These are phyloP conservation scores for Theileria luwenshuni DNA, from an alignment of 169 alveolate species.

Conservation along the genomic window DNA sequence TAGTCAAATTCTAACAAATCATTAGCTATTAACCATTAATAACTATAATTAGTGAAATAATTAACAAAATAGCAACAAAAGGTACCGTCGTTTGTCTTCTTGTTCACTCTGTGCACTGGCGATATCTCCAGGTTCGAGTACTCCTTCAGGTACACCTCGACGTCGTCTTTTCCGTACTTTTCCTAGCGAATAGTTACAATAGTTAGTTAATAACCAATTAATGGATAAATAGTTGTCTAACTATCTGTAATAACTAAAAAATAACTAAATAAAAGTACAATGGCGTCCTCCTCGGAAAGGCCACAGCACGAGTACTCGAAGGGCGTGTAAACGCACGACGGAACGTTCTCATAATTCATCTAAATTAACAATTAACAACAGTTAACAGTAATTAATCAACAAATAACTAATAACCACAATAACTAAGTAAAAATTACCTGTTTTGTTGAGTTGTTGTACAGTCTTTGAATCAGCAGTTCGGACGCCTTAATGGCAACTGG, in stretches of 20 bases:
- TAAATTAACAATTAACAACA: slow-evolving; percentile 20
- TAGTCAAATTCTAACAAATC: slow-evolving; percentile 49
- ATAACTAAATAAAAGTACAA: not conserved
- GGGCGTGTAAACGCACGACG: slow-evolving; percentile 98
- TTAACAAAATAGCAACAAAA: not conserved
- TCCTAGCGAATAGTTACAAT: slow-evolving; percentile 13
- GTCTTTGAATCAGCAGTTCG: slow-evolving; percentile 91
- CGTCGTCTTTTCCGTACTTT: slow-evolving; percentile 75
- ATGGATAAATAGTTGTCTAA: not conserved
- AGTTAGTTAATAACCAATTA: too few species aligned
- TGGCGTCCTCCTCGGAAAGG: slow-evolving; percentile 93
- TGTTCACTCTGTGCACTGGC: slow-evolving; percentile 69
- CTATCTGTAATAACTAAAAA: not conserved
- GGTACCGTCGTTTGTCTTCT: slow-evolving; percentile 30
- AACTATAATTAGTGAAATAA: not conserved
- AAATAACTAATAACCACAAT: not conserved
- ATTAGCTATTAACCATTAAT: slow-evolving; percentile 63
- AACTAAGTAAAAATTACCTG: slow-evolving; percentile 29
- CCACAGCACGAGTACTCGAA: slow-evolving; percentile 96
- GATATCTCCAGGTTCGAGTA: slow-evolving; percentile 88
- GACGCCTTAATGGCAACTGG: slow-evolving; percentile 99
- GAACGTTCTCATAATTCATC: slow-evolving; percentile 89
- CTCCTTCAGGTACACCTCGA: slow-evolving; percentile 89
- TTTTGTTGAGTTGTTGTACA: slow-evolving; percentile 83
- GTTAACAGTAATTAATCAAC: not conserved